A percentile compares a stretch with the other conserved stretches of the same genome.
Conservation (phyloP, 441 rosid species). For the Populus hybrid region DNA sequence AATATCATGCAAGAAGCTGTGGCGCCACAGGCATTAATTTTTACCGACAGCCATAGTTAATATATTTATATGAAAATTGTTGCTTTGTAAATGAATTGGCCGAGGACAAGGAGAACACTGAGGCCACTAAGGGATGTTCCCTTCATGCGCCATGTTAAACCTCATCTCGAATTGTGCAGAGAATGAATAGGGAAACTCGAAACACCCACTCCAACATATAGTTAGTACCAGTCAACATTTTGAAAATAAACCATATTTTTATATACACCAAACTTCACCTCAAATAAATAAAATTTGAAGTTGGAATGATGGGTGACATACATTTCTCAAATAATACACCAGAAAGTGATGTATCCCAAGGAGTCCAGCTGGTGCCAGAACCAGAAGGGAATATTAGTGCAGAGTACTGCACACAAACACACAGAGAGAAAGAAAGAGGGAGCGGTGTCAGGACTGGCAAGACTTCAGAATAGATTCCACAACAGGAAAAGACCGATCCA, state of each 20-base stretch:
- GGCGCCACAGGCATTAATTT: not conserved
- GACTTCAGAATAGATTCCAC: slow-evolving; percentile 46
- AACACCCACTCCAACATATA: not conserved
- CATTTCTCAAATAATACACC: not conserved
- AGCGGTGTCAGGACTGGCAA: slow-evolving; percentile 26
- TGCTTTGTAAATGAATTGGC: not conserved
- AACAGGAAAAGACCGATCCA: slow-evolving; percentile 4
- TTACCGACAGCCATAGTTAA: not conserved
- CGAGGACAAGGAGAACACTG: slow-evolving; percentile 13
- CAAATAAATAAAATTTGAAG: not conserved
- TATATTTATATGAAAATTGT: too few species aligned
- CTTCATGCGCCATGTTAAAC: slow-evolving; percentile 15
- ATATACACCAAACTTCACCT: not conserved
- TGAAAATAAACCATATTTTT: too few species aligned
- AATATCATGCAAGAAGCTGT: too few species aligned
- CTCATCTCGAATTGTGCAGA: not conserved
- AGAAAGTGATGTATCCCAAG: slow-evolving; percentile 19
- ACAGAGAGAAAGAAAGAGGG: slow-evolving; percentile 5
- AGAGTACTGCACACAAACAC: slow-evolving; percentile 10
- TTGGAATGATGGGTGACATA: not conserved
- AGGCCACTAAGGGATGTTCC: slow-evolving; percentile 25
- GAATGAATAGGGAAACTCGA: slow-evolving; percentile 27
- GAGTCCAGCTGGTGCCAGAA: slow-evolving; percentile 22
- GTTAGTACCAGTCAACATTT: not conserved
- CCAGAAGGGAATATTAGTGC: slow-evolving; percentile 41